Conservation (phyloP, 2,329 filamentous ascomycete species). For the Epichloe uncinata region DNA sequence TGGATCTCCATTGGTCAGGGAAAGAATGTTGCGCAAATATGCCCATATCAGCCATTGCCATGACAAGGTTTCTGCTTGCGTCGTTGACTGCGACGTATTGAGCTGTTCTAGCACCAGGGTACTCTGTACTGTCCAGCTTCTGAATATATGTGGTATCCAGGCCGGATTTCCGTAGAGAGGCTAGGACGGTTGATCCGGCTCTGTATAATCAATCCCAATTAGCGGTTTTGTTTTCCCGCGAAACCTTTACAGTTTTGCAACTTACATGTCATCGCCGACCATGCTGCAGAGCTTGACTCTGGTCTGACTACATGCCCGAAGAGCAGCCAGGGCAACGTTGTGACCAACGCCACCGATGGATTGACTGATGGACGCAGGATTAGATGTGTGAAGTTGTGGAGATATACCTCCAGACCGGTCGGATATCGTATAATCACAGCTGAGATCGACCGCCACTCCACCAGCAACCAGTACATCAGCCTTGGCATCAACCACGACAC, state of each 20-base stretch:
- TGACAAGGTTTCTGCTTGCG: conserved; percentile 63
- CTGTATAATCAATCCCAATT: conserved; percentile 19
- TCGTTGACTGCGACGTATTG: conserved; percentile 91
- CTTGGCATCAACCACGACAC: conserved; percentile 11
- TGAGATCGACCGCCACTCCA: conserved; percentile 78
- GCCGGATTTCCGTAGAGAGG: conserved; percentile 48
- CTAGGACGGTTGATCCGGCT: conserved; percentile 60
- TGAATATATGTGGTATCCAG: conserved; percentile 53
- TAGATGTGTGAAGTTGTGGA: conserved; percentile 63
- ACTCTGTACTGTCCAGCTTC: conserved; percentile 33
- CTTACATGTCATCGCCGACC: conserved; percentile 63
- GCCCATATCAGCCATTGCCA: conserved; percentile 93
- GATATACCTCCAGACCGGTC: conserved; percentile 15
- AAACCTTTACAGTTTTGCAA: conserved; percentile 1
- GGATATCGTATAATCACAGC: conserved; percentile 54
- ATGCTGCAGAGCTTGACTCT: conserved; percentile 66
- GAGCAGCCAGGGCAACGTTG: conserved; percentile 78
- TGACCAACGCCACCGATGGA: conserved; percentile 83
- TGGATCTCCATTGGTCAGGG: conserved; percentile 44
- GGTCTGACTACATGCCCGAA: conserved; percentile 45
- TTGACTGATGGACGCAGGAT: conserved; percentile 67
- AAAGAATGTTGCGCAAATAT: conserved; percentile 53
- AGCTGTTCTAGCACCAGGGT: conserved; percentile 53
- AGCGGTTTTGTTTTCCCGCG: neutral
- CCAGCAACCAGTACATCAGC: conserved; percentile 75